These are phyloP conservation scores for Pseudozyma flocculosa DNA, from an alignment of 1,284 basidiomycete genomes.

Conservation along the genomic window DNA sequence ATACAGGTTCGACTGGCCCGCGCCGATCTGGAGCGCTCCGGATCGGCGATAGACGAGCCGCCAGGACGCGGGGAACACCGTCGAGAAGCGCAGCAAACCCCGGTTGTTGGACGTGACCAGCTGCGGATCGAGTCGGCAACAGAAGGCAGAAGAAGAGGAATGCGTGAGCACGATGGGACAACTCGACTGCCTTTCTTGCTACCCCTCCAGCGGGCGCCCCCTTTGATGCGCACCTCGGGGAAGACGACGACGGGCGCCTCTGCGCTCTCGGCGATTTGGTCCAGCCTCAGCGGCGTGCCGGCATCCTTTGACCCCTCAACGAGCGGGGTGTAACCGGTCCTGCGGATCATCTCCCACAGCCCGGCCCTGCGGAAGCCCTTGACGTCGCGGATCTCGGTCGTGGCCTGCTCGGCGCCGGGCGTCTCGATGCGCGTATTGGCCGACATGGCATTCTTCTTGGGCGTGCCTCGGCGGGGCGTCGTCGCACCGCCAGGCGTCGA, in stretches of 20 bases:
- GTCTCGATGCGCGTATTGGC: slow-evolving; percentile 21
- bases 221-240: slow-evolving; percentile 42
- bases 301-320: background rate
- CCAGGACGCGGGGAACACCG: slow-evolving; percentile 7
- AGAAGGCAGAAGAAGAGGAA: too few species aligned
- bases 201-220: too few species aligned
- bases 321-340: background rate
- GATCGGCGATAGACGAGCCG: slow-evolving; percentile 2
- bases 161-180: too few species aligned
- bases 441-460: slow-evolving; percentile 27
- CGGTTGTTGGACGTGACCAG: slow-evolving; percentile 27
- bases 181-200: too few species aligned
- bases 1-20: slow-evolving; percentile 8
- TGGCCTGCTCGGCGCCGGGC: slow-evolving; percentile 8
- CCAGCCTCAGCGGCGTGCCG: background rate
- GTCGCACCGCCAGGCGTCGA: background rate
- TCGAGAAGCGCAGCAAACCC: slow-evolving; percentile 13
- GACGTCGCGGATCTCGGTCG: background rate
- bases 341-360: background rate
- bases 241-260: slow-evolving; percentile 34
- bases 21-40: slow-evolving; percentile 5
- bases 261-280: slow-evolving; percentile 2
- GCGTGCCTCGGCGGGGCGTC: slow-evolving; percentile 10
- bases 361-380: background rate
- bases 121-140: background rate